phyloP scores from a whole-genome alignment of 2,329 filamentous ascomycete species.

The Venturia nashicola region DNA sequence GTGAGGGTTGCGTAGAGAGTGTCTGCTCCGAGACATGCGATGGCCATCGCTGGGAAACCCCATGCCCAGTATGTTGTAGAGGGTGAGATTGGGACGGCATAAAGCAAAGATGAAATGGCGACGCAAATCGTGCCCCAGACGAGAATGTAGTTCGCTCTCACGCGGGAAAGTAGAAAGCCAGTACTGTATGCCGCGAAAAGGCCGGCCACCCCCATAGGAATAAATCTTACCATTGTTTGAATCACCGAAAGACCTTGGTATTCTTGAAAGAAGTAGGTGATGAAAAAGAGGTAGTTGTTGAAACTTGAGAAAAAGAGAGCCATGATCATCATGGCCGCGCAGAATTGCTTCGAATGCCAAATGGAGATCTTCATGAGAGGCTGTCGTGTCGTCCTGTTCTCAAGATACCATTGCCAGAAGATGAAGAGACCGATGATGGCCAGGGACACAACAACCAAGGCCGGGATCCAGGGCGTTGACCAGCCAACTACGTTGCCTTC shows the following conservation, averaged over 20 bases:
- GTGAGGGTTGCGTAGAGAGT: conserved; percentile 54
- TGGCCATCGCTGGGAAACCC: conserved; percentile 52
- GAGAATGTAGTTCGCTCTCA: conserved; percentile 5
- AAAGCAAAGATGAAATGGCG: conserved; percentile 28
- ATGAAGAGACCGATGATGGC: conserved; percentile 45
- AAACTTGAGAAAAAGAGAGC: conserved; percentile 54
- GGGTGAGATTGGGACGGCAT: conserved; percentile 50
- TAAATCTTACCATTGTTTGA: conserved; percentile 57
- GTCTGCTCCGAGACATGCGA: conserved; percentile 54
- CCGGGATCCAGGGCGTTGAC: conserved; percentile 49
- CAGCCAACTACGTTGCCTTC: conserved; percentile 60
- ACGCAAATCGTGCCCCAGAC: conserved; percentile 1
- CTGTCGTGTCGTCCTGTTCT: conserved; percentile 35
- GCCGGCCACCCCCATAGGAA: conserved; percentile 52
- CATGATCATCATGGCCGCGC: conserved; percentile 53
- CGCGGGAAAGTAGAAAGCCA: conserved; percentile 5
- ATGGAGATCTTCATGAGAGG: conserved; percentile 57
- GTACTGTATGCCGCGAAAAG: conserved; percentile 44
- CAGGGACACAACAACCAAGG: conserved; percentile 45
- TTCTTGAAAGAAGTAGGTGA: conserved; percentile 60
- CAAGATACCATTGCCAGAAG: conserved; percentile 49
- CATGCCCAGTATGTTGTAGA: conserved; percentile 55
- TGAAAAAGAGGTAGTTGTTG: conserved; percentile 55
- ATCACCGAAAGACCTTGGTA: conserved; percentile 49
- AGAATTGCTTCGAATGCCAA: conserved; percentile 48